Base-by-base conservation (phyloP, 345 rosid species). In the Jatropha curcas region DNA sequence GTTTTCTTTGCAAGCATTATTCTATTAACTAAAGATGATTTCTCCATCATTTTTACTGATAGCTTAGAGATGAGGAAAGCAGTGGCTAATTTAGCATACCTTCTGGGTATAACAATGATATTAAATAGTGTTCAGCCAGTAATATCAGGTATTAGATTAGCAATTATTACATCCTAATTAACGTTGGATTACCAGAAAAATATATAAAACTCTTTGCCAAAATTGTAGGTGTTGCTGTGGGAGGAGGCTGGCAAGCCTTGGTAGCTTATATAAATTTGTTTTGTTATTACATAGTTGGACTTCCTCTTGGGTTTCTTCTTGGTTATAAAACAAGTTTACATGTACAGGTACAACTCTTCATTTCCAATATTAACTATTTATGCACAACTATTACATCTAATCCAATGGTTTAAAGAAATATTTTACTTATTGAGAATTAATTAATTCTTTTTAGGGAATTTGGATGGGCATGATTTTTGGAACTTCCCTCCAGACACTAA, bases 381-480 rank as follows among this genome's bases (percentile, higher is more conserved):
- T n/a, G n/a, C n/a, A n/a, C n/a, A n/a, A n/a, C n/a, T n/a, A n/a
- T n/a, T n/a, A n/a, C n/a, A n/a, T n/a, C n/a, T n/a, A n/a, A n/a
- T n/a, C n/a, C n/a, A n/a, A n/a, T n/a, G n/a, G n/a, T n/a, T n/a
- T n/a, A n/a, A n/a, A n/a, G n/a, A n/a, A n/a, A n/a, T n/a, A n/a
- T n/a, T n/a, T n/a, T 48, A 17, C 53, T 17, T 16, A 48, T 16
- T 48, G 2, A 16, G 19, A 48, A 48, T 31, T 37, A 34, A 20
- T 71, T 57, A 33, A n/a, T n/a, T n/a, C n/a, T n/a, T 72, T 76
- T 31, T 77, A 95, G 98, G 98, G 99, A 73, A 91, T 95, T 70
- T 92, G 99, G 99, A 43, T 88, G 65, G 99, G 99, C 41, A 95
- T 92, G 99, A 92, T 95, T 57, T 74, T 60, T 80, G 97, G 98